Percentiles rank a stretch among this genome's conserved stretches.
Conservation (phyloP, 2,329 filamentous ascomycete species). For the Cephalotrichum gorgonifer region DNA sequence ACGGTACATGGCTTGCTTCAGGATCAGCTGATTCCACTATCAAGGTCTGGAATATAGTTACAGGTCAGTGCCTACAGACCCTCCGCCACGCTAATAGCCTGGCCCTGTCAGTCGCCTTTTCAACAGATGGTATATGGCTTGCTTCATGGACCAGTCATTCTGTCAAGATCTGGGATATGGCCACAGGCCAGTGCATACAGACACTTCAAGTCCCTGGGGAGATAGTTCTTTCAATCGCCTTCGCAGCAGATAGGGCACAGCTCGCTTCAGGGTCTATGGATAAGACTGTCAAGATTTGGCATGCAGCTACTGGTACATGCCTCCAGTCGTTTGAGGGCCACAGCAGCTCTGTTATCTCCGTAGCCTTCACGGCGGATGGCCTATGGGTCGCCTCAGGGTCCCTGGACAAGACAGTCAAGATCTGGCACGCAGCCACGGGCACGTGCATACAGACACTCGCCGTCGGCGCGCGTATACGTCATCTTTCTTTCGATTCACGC, state of each 20-base stretch:
- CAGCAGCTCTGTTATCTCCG: too few species aligned
- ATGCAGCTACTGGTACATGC: too few species aligned
- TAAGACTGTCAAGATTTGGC: too few species aligned
- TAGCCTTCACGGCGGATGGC: too few species aligned
- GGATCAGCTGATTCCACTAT: conserved; percentile 7
- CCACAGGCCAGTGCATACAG: background rate
- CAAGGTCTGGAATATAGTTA: conserved; percentile 6
- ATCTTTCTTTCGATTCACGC: too few species aligned
- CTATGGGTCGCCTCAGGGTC: too few species aligned
- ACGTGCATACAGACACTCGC: too few species aligned
- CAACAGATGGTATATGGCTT: conserved; percentile 2
- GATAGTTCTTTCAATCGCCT: conserved; percentile 6
- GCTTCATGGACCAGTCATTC: conserved; percentile 2
- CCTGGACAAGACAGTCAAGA: too few species aligned
- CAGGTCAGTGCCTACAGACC: background rate
- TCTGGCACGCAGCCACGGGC: too few species aligned
- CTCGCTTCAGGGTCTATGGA: too few species aligned
- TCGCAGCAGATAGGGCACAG: conserved; percentile 5
- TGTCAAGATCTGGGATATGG: conserved; percentile 10
- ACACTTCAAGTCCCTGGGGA: background rate
- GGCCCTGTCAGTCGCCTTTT: conserved; percentile 8
- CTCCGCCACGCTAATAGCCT: background rate
- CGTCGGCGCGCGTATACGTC: too few species aligned
- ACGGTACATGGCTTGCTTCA: background rate
- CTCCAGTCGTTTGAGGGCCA: too few species aligned